Evolutionary conservation across 169 alveolate species (phyloP), one percentile per base, ranked within the genome.

Genomic region (Besnoitia besnoiti): DNA sequence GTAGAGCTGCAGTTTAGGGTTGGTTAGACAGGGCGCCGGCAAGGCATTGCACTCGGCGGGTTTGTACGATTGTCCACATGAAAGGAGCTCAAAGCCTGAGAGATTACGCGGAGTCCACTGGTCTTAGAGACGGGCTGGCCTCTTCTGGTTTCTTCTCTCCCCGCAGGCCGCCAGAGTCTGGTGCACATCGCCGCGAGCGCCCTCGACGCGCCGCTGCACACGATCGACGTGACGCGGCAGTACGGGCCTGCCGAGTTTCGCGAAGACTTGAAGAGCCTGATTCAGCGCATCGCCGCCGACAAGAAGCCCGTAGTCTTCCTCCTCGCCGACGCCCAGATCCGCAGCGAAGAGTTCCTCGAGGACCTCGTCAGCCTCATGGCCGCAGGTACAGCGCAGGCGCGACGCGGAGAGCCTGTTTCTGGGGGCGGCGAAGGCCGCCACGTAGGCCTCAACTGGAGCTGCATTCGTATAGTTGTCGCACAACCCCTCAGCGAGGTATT

Each of bases 151-250:
- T 67, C 80, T n/a, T 8, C 21, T 67, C 21, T 5, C 80, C n/a
- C 80, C 21, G 10, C 44, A 67, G 80, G 80, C 21, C 40, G 80
- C 14, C 59, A 97, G 97, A 35, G 95, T 96, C 49, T 96, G 91
- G 80, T 92, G 33, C 89, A 91, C 35, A n/a, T 92, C 77, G 94
- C 80, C 47, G 42, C 80, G 39, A 14, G n/a, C 44, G 21, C n/a
- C 30, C 24, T 16, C 8, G 80, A 67, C 14, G 44, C 40, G 39
- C 4, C 80, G 10, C 80, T 67, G 44, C n/a, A 33, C 80, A 3
- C 80, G 39, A 30, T 67, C 0, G 44, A 7, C 47, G 80, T 24
- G 42, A 35, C 42, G 21, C 19, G 80, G 14, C 80, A n/a, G 44
- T 67, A 35, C 80, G 10, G 39, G 12, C 30, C 80, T n/a, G 80